phyloP scores from a whole-genome alignment of 2,329 filamentous ascomycete genomes.

The Anisogramma anomala region DNA sequence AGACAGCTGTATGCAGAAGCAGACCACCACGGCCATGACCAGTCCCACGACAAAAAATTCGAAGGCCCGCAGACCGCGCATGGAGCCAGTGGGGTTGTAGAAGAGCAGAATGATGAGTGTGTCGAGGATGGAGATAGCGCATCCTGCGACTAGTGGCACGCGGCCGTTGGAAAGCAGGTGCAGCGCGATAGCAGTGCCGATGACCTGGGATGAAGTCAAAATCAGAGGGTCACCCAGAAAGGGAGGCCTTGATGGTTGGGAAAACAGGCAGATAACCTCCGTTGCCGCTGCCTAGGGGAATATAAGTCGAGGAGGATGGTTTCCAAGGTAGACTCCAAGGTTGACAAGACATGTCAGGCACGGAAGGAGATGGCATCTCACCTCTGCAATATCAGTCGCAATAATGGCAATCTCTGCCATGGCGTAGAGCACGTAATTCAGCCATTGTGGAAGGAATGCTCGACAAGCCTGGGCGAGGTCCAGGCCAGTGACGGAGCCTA shows the following conservation, averaged over 20 bases:
- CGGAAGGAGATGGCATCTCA: conserved; percentile 19
- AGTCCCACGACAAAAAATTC: conserved; percentile 52
- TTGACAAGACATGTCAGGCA: background rate
- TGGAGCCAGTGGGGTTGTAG: conserved; percentile 47
- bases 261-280: no score
- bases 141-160: conserved; percentile 51
- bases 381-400: conserved; percentile 60
- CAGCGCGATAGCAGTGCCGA: conserved; percentile 58
- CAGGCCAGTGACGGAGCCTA: conserved; percentile 57
- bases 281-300: no score
- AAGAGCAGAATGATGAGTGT: conserved; percentile 58
- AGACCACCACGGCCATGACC: conserved; percentile 57
- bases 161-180: conserved; percentile 52
- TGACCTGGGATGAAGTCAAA: conserved; percentile 33
- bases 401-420: conserved; percentile 58
- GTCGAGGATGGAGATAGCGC: conserved; percentile 56
- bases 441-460: conserved; percentile 52
- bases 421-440: conserved; percentile 49
- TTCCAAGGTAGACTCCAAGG: no score
- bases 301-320: background rate
- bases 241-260: background rate
- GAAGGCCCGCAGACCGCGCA: conserved; percentile 50
- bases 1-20: conserved; percentile 59
- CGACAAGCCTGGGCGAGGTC: conserved; percentile 57
- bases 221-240: conserved; percentile 8